These are phyloP conservation scores for Tetrahymena borealis DNA, from an alignment of 73 alveolate genomes.

Conservation along the genomic window DNA sequence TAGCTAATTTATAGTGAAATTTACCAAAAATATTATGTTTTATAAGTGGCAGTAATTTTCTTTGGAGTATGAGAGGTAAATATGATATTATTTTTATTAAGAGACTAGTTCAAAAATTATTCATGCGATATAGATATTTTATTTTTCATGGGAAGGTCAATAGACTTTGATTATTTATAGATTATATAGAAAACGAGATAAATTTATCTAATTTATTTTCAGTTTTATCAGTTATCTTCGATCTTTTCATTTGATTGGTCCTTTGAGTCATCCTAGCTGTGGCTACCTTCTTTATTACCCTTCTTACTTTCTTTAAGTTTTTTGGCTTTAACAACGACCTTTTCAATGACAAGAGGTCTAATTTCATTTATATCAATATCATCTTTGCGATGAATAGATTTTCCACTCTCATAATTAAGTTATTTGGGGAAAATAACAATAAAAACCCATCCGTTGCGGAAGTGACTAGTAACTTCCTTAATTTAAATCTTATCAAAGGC, in stretches of 20 bases:
- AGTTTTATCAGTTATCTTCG: neutral
- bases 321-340: constrained; percentile 15
- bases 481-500: constrained; percentile 13
- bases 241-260: neutral
- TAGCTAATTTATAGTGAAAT: too few species aligned
- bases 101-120: too few species aligned
- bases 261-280: neutral
- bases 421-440: neutral
- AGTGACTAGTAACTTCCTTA: constrained; percentile 29
- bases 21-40: too few species aligned
- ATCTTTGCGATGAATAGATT: neutral
- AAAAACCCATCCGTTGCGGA: constrained; percentile 23
- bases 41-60: too few species aligned
- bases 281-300: neutral
- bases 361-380: constrained; percentile 1
- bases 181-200: too few species aligned
- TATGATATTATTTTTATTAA: too few species aligned
- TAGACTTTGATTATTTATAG: too few species aligned
- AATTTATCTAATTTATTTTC: too few species aligned
- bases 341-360: constrained; percentile 9
- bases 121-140: too few species aligned
- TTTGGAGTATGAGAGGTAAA: too few species aligned
- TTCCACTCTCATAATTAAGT: neutral
- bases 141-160: too few species aligned
- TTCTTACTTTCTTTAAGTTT: neutral